Evolutionary conservation across 1,139 yeast species (phyloP), one percentile per base, ranked within the genome.

Genomic region (Arxiozyma slooffiae): DNA sequence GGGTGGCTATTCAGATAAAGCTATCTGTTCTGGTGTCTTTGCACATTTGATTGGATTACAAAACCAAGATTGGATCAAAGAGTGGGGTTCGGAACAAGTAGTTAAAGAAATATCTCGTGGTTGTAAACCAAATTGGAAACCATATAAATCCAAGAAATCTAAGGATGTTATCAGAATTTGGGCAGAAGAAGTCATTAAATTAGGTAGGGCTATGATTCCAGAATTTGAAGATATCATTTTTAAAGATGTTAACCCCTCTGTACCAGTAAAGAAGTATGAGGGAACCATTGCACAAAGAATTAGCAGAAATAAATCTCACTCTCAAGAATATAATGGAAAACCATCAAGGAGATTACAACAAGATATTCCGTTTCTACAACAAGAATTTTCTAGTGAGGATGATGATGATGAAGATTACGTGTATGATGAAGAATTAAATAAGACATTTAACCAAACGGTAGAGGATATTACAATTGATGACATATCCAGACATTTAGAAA

Each of bases 1-100:
- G 67, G 96, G 96, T 20, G 96, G 96, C 0, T 87, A 87, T 63
- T 82, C 94, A 1, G 92, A 87, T 60, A 86, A 86, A 2, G 96
- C 96, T 0, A 72, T 87, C 34, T 69, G 84, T 2, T 84, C 95
- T 0, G 96, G 95, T 11, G 80, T 85, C 0, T 85, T 85, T 62
- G 79, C 95, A 7, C 95, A 86, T 64, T 67, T 85, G 53, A 79
- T 83, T 39, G 95, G 94, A 1, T 64, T 83, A 49, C 77, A 75
- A 45, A 76, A 75, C 41, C 70, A 74, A 47, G 68, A 73, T 38
- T 84, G 89, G 90, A 77, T 80, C 51, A 68, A 71, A 11, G 76
- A 78, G 30, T 80, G 85, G 85, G 85, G 85, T 1, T 71, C 79
- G 7, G 76, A 74, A 46, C 79, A 75, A 41, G 82, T 81, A 2